Base-by-base conservation (phyloP, 495 filamentous ascomycete genomes). In the Aspergillus nanangensis region DNA sequence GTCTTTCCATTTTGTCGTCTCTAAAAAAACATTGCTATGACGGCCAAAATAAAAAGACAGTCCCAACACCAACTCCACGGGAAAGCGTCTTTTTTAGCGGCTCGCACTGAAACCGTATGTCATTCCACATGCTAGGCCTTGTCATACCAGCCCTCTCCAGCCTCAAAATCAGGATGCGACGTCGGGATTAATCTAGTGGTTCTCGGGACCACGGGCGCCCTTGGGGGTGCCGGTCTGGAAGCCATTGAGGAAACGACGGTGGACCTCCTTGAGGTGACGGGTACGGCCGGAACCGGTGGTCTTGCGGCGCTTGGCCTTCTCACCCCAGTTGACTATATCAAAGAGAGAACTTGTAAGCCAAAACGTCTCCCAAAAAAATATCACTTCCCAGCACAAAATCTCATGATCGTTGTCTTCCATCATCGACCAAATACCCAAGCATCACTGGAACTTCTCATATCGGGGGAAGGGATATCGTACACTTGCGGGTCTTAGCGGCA, bases 221-320 rank as follows among this genome's bases (percentile, higher is more conserved):
- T 94, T 93, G 60, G 89, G 92, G 54, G 75, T 71, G 57, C 93
- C 93, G 47, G 77, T 83, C 76, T 86, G 90, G 84, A 98, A 98
- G 54, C 90, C 90, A 76, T 98, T 97, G 76, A 83, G 87, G 80
- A 95, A 95, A 68, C 79, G 81, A 65, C 92, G 84, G 60, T 92
- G 77, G 63, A 97, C 82, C 57, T 78, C 81, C 78, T 91, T 92
- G 69, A 97, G 81, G 77, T 90, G 85, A 49, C 88, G 78, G 86
- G 90, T 90, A 61, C 93, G 83, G 70, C 93, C 93, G 65, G 88
- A 88, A 57, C 93, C 93, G 61, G 88, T 93, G 62, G 91, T 96
- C 92, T 96, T 97, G 86, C 93, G 90, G 72, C 93, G 77, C 87
- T 95, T 97, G 60, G 91, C 94, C 82, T 98, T 98, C 83, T 96